phyloP scores from a whole-genome alignment of 1,284 basidiomycete genomes.

The Marasmius oreades region DNA sequence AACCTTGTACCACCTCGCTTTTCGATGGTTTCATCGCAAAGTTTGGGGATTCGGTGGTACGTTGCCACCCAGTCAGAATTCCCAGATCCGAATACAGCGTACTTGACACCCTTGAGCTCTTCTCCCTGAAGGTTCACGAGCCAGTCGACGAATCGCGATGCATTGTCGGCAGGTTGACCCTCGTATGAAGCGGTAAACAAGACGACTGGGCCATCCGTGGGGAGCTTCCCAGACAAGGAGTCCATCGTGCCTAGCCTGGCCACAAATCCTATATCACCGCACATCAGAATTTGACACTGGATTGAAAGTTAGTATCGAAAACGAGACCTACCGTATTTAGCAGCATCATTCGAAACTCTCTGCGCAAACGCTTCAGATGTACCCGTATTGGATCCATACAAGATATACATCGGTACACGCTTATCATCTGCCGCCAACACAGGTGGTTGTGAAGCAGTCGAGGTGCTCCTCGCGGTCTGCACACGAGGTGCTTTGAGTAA shows the following conservation, averaged over 20 bases:
- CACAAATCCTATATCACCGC: conserved; percentile 35
- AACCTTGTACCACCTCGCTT: conserved; percentile 39
- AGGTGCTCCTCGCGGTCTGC: neutral
- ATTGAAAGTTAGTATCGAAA: no score
- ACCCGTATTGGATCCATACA: conserved; percentile 50
- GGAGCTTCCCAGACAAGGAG: conserved; percentile 35
- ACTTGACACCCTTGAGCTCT: conserved; percentile 36
- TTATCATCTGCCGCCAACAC: neutral
- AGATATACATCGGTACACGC: conserved; percentile 32
- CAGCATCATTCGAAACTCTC: conserved; percentile 39
- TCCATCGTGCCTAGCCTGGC: conserved; percentile 41
- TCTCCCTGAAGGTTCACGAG: conserved; percentile 29
- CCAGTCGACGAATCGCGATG: conserved; percentile 43
- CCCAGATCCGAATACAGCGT: conserved; percentile 51
- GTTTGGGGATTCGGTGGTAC: conserved; percentile 47
- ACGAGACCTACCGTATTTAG: conserved; percentile 30
- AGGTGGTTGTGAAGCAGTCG: neutral
- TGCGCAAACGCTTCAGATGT: conserved; percentile 50
- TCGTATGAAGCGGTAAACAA: conserved; percentile 53
- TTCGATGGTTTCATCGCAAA: conserved; percentile 38
- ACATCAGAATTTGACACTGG: neutral
- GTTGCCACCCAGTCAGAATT: conserved; percentile 52
- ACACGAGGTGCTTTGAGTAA: conserved; percentile 7
- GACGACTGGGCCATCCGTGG: conserved; percentile 44
- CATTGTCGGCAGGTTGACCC: conserved; percentile 50